Percentiles rank a stretch among this genome's conserved stretches.
Evolutionary conservation across 2,329 filamentous ascomycete genomes (phyloP).

Genomic region (Bipolaris victoriae): DNA sequence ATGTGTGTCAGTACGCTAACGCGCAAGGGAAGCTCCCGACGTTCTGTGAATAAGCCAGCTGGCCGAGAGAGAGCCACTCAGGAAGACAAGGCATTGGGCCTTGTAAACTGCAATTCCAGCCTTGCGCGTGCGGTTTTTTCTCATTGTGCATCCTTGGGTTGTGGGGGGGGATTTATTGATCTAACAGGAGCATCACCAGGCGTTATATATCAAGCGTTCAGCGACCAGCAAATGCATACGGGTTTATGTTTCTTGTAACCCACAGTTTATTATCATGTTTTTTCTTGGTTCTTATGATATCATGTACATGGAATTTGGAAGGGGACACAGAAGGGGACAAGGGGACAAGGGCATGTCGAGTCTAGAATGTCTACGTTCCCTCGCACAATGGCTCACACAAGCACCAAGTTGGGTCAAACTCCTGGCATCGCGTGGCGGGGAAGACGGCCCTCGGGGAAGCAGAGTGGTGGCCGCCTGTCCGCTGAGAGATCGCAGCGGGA

Average conservation of each 20-base stretch:
- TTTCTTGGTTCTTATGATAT: background rate
- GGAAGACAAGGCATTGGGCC: background rate
- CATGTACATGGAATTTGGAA: background rate
- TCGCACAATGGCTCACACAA: background rate
- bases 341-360: background rate
- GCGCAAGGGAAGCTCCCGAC: background rate
- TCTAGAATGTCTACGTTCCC: too few species aligned
- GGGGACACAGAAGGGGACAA: background rate
- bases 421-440: background rate
- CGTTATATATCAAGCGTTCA: constrained; percentile 13
- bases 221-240: constrained; percentile 6
- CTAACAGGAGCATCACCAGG: constrained; percentile 3
- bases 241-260: background rate
- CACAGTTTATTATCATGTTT: background rate
- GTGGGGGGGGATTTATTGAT: background rate
- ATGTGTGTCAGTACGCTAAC: background rate
- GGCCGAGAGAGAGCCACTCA: background rate
- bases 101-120: background rate
- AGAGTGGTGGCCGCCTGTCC: constrained; percentile 4
- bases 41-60: background rate
- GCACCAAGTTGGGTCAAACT: background rate
- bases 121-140: background rate
- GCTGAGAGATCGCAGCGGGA: constrained; percentile 14
- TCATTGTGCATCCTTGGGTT: background rate
- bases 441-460: background rate